Base-by-base conservation (phyloP, 2,329 filamentous ascomycete species). In the Aspergillus pseudonomiae region DNA sequence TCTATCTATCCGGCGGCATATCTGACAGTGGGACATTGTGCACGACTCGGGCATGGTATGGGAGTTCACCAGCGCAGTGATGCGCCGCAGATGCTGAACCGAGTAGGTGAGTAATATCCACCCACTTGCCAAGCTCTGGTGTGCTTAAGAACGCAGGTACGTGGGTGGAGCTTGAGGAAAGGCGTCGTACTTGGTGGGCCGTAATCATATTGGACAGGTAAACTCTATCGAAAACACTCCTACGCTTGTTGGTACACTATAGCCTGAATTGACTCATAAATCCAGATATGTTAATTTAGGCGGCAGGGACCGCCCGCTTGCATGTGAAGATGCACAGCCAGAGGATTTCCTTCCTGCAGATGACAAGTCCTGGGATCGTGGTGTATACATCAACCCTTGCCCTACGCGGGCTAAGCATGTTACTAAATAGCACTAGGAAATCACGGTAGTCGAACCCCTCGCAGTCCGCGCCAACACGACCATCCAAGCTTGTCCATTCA, bases 241-340 rank as follows among this genome's bases (percentile, higher is more conserved):
- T 21, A 28, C 11, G 14, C 10, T 19, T 7, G 11, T 30, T 50
- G 45, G 34, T 16, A 6, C 12, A 36, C 14, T 9, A 2, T 12
- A 7, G 16, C 2, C 3, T 2, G 26, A 30, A 32, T 7, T 24
- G 26, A 30, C 50, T 54, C 11, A 39, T 16, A 1, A 5, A 19
- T n/a, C 1, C 36, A 54, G 52, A 24, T 54, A 54, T 26, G 30
- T 54, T 30, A 54, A 54, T n/a, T 19, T 54, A 12, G 30, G 52
- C 32, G 32, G 52, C n/a, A 34, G 28, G 30, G 12, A 36, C 6
- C 52, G 52, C 19, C 52, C 52, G 10, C 36, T 54, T 16, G 52
- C 52, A 12, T 54, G 52, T n/a, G 52, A 54, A 24, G 52, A 54
- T 36, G 52, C 52, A 36, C 52, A 54, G 7, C 52, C 52, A 54